Conservation (phyloP, 345 rosid genomes). For the Triadica sebifera region DNA sequence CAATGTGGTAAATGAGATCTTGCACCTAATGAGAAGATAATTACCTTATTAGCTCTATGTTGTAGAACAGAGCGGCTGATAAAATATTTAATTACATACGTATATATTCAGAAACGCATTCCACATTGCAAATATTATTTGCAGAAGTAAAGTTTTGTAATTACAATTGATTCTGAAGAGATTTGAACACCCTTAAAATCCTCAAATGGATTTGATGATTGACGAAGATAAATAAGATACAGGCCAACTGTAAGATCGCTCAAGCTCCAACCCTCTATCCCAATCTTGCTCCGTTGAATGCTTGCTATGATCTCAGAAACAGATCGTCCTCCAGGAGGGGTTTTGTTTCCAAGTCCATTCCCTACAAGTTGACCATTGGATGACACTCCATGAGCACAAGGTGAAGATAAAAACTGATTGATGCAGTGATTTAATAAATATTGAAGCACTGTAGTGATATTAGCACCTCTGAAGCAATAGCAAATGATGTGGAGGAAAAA, state of each 20-base stretch:
- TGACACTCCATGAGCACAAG: slow-evolving; percentile 16
- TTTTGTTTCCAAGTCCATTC: slow-evolving; percentile 43
- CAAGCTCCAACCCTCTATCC: slow-evolving; percentile 88
- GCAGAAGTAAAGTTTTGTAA: slow-evolving; percentile 16
- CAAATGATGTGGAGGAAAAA: background rate
- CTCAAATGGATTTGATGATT: slow-evolving; percentile 62
- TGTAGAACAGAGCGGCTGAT: background rate
- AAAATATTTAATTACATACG: background rate
- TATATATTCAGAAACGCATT: background rate
- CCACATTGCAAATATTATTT: background rate
- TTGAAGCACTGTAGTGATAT: background rate
- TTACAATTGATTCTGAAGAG: slow-evolving; percentile 58
- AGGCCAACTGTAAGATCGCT: slow-evolving; percentile 92
- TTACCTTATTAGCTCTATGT: slow-evolving; percentile 4
- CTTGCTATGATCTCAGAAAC: slow-evolving; percentile 75
- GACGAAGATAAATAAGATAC: slow-evolving; percentile 84
- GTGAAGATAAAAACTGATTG: background rate
- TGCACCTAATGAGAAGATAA: slow-evolving; percentile 48
- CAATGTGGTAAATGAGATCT: slow-evolving; percentile 80
- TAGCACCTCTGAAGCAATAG: too few relatives aligned
- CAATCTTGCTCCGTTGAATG: slow-evolving; percentile 84
- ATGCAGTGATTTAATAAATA: background rate
- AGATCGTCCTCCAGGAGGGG: slow-evolving; percentile 58
- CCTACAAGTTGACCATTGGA: slow-evolving; percentile 35
- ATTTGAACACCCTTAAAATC: slow-evolving; percentile 71